These are phyloP conservation scores for Xylona heveae DNA, from an alignment of 495 filamentous ascomycete species.

Conservation along the genomic window DNA sequence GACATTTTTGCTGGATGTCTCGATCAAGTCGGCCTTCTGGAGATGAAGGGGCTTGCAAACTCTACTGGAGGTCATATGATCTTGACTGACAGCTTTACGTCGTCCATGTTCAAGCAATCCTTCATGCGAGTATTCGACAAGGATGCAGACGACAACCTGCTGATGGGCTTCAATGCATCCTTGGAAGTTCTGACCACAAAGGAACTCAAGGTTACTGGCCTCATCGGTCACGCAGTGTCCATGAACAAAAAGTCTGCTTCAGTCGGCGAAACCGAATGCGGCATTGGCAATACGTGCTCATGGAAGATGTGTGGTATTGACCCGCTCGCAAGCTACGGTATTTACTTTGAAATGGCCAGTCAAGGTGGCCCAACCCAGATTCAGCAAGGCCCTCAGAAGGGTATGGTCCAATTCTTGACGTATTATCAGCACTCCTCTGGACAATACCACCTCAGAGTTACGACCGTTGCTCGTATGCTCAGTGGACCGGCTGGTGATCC, in stretches of 20 bases:
- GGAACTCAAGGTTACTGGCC: slow-evolving; percentile 93
- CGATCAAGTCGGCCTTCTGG: slow-evolving; percentile 91
- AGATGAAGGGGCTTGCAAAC: slow-evolving; percentile 97
- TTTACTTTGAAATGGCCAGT: slow-evolving; percentile 95
- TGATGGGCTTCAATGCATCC: slow-evolving; percentile 98
- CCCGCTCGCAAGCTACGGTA: slow-evolving; percentile 75
- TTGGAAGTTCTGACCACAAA: slow-evolving; percentile 95
- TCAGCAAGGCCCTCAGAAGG: slow-evolving; percentile 63
- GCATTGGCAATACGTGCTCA: slow-evolving; percentile 95
- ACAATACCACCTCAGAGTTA: slow-evolving; percentile 87
- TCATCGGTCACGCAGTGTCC: slow-evolving; percentile 92
- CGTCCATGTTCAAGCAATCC: slow-evolving; percentile 98
- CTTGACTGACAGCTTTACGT: slow-evolving; percentile 94
- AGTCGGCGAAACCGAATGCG: slow-evolving; percentile 94
- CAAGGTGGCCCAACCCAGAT: slow-evolving; percentile 77
- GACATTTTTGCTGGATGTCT: slow-evolving; percentile 97
- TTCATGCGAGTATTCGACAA: slow-evolving; percentile 96
- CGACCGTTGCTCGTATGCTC: slow-evolving; percentile 77
- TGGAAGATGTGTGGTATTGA: slow-evolving; percentile 99
- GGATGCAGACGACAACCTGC: slow-evolving; percentile 76
- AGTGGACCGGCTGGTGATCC: slow-evolving; percentile 93
- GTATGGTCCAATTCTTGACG: slow-evolving; percentile 96
- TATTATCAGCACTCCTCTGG: slow-evolving; percentile 98
- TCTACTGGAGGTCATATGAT: slow-evolving; percentile 97
- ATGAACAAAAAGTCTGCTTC: slow-evolving; percentile 95